These are phyloP conservation scores for Ilex aquifolium DNA, from an alignment of 257 asterid species.

Conservation along the genomic window DNA sequence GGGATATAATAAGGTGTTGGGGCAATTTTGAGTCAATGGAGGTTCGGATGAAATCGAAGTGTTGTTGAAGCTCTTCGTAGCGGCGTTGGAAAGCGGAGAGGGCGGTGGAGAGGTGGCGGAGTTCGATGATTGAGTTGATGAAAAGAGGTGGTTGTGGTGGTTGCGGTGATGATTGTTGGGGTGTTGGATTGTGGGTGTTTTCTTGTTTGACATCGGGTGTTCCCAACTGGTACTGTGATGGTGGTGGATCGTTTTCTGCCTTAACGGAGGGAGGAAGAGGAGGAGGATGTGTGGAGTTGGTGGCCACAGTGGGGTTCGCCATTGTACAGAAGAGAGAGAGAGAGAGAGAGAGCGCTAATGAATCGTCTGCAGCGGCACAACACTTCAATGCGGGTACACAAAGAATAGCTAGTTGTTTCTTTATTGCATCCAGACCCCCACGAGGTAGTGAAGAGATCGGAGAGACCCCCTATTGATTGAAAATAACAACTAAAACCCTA, in stretches of 20 bases:
- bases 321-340: too few species aligned
- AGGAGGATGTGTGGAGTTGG: too few species aligned
- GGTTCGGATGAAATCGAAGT: constrained; percentile 41
- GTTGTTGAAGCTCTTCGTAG: constrained; percentile 53
- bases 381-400: too few species aligned
- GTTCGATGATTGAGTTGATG: constrained; percentile 28
- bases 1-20: constrained; percentile 4
- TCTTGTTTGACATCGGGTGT: neutral
- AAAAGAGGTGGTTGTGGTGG: constrained; percentile 25
- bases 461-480: too few species aligned
- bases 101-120: constrained; percentile 43
- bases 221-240: neutral
- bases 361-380: too few species aligned
- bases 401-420: too few species aligned
- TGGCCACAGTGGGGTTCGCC: too few species aligned
- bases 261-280: too few species aligned
- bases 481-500: too few species aligned
- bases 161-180: constrained; percentile 17
- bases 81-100: constrained; percentile 45
- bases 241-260: neutral
- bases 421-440: too few species aligned
- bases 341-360: too few species aligned
- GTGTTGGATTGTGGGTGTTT: constrained; percentile 9
- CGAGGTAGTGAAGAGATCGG: too few species aligned
- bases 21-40: constrained; percentile 36